phyloP scores from a whole-genome alignment of 768 basidiomycete species.

The Auriscalpium microsporum region DNA sequence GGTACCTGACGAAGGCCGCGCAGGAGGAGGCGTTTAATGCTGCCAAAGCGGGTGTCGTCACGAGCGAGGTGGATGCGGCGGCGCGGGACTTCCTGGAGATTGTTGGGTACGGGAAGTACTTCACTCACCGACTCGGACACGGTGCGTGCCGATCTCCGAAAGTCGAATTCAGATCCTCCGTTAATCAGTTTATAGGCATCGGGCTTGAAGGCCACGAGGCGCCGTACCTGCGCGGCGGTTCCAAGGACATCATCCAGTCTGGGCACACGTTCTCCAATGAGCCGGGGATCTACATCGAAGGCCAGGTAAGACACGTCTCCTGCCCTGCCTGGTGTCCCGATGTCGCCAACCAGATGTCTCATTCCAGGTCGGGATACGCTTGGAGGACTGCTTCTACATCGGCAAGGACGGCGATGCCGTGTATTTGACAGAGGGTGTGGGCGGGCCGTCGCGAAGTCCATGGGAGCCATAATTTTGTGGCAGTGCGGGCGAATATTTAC shows the following conservation, averaged over 20 bases:
- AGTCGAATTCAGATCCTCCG: neutral
- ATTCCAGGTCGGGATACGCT: slow-evolving; percentile 58
- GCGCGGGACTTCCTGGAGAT: slow-evolving; percentile 45
- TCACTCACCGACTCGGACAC: slow-evolving; percentile 78
- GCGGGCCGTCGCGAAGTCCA: slow-evolving; percentile 42
- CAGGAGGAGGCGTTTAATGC: slow-evolving; percentile 46
- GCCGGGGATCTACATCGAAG: slow-evolving; percentile 69
- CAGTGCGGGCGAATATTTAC: neutral
- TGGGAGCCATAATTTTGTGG: slow-evolving; percentile 24
- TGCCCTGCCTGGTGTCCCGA: too few species aligned
- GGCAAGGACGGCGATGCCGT: slow-evolving; percentile 38
- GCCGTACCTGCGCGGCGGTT: slow-evolving; percentile 73
- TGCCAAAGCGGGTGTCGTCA: slow-evolving; percentile 40
- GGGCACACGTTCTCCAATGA: slow-evolving; percentile 81
- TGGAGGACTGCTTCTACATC: slow-evolving; percentile 81
- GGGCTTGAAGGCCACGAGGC: slow-evolving; percentile 78
- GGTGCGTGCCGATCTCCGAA: slow-evolving; percentile 32
- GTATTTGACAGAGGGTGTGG: slow-evolving; percentile 57
- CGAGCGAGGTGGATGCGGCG: slow-evolving; percentile 50
- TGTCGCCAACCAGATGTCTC: slow-evolving; percentile 4
- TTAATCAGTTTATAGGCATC: slow-evolving; percentile 43
- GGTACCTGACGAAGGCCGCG: slow-evolving; percentile 58
- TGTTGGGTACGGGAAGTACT: slow-evolving; percentile 44
- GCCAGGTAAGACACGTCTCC: slow-evolving; percentile 34
- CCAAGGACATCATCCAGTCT: slow-evolving; percentile 41